Conservation (phyloP, 345 rosid species). For the Gossypioides kirkii region DNA sequence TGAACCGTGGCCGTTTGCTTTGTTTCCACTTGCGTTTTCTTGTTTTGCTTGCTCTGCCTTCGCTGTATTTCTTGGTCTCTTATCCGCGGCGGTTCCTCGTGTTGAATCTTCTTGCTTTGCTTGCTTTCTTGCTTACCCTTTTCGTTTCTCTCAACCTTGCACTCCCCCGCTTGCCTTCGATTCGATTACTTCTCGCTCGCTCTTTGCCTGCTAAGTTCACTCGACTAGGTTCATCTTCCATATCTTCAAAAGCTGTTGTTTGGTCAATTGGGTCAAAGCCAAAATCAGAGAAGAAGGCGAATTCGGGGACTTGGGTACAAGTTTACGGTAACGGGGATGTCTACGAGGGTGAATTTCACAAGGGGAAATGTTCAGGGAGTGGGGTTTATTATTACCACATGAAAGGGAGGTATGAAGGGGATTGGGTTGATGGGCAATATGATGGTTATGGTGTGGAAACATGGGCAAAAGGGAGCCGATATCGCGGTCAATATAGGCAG, state of each 20-base stretch:
- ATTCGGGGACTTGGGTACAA: slow-evolving; percentile 66
- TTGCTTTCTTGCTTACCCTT: slow-evolving; percentile 36
- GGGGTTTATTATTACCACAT: slow-evolving; percentile 69
- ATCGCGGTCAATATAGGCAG: slow-evolving; percentile 72
- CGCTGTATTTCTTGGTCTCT: slow-evolving; percentile 34
- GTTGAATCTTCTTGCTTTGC: slow-evolving; percentile 32
- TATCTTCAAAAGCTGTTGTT: slow-evolving; percentile 44
- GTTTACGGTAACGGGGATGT: slow-evolving; percentile 69
- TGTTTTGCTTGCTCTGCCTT: slow-evolving; percentile 46
- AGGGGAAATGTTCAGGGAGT: slow-evolving; percentile 78
- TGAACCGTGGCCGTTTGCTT: slow-evolving; percentile 47
- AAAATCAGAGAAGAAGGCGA: slow-evolving; percentile 31
- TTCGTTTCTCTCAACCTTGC: slow-evolving; percentile 47
- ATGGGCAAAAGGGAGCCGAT: slow-evolving; percentile 85
- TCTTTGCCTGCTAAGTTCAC: slow-evolving; percentile 43
- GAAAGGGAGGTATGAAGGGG: slow-evolving; percentile 81
- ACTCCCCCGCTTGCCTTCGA: slow-evolving; percentile 52
- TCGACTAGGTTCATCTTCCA: slow-evolving; percentile 26
- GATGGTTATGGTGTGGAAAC: slow-evolving; percentile 86
- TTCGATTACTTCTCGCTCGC: slow-evolving; percentile 53
- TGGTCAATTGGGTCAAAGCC: slow-evolving; percentile 85
- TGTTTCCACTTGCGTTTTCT: slow-evolving; percentile 48
- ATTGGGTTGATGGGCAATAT: slow-evolving; percentile 76
- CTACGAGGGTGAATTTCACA: slow-evolving; percentile 79
- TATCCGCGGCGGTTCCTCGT: slow-evolving; percentile 27